Percentiles rank a stretch among this genome's conserved stretches.
Conservation (phyloP, 2,329 filamentous ascomycete genomes). For the Sclerotinia spermophila region DNA sequence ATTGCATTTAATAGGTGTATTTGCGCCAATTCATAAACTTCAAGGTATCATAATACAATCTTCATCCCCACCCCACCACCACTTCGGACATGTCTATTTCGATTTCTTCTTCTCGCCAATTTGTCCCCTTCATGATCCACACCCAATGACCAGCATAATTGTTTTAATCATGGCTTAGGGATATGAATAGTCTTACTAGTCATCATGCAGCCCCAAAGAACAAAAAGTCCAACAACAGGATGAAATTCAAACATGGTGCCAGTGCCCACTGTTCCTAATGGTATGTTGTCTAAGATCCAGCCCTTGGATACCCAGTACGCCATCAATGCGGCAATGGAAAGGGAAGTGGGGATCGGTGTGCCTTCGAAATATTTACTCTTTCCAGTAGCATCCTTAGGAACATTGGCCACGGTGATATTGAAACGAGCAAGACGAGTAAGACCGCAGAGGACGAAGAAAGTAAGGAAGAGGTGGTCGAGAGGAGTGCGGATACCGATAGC, state of each 20-base stretch:
- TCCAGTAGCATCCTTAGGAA: conserved; percentile 87
- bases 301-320: conserved; percentile 81
- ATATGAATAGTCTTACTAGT: conserved; percentile 92
- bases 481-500: conserved; percentile 81
- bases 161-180: conserved; percentile 65
- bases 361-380: conserved; percentile 97
- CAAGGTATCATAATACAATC: conserved; percentile 17
- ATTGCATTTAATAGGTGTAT: background rate
- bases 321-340: conserved; percentile 79
- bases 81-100: background rate
- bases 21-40: conserved; percentile 10
- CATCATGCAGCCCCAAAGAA: conserved; percentile 91
- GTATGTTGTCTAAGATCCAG: conserved; percentile 76
- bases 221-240: conserved; percentile 74
- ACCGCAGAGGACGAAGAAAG: conserved; percentile 92
- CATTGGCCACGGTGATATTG: conserved; percentile 86
- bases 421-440: conserved; percentile 92
- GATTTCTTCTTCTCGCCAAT: background rate
- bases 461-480: conserved; percentile 73
- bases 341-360: conserved; percentile 88
- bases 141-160: background rate
- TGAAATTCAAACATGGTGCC: conserved; percentile 78
- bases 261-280: conserved; percentile 64
- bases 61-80: conserved; percentile 6
- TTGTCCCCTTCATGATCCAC: background rate